These are phyloP conservation scores for Hibiscus trionum DNA, from an alignment of 345 rosid genomes.

Conservation along the genomic window DNA sequence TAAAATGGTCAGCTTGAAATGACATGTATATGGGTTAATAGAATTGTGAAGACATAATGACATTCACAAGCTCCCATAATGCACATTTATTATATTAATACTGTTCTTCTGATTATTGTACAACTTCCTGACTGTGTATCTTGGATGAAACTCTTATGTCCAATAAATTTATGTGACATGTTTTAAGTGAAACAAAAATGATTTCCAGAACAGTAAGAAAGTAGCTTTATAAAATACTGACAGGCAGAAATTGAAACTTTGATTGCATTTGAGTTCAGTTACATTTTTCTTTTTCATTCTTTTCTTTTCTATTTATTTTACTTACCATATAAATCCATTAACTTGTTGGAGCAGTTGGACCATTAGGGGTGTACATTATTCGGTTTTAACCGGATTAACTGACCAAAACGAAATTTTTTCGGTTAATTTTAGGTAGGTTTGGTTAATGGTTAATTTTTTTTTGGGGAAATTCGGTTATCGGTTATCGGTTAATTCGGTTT, in stretches of 20 bases:
- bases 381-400: no score
- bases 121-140: neutral
- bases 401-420: no score
- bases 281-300: neutral
- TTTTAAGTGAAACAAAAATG: neutral
- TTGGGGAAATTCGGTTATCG: no score
- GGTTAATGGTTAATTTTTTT: no score
- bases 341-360: neutral
- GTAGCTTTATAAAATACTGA: neutral
- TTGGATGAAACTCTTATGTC: neutral
- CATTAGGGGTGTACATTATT: neutral
- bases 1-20: neutral
- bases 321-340: neutral
- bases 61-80: neutral
- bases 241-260: neutral
- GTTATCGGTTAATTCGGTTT: no score
- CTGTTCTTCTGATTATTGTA: neutral
- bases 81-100: neutral
- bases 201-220: neutral
- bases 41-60: neutral
- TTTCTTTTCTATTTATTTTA: neutral
- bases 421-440: no score
- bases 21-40: no score
- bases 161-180: neutral
- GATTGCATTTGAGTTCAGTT: neutral